phyloP scores from a whole-genome alignment of 495 filamentous ascomycete species.

The Glonium stellatum region DNA sequence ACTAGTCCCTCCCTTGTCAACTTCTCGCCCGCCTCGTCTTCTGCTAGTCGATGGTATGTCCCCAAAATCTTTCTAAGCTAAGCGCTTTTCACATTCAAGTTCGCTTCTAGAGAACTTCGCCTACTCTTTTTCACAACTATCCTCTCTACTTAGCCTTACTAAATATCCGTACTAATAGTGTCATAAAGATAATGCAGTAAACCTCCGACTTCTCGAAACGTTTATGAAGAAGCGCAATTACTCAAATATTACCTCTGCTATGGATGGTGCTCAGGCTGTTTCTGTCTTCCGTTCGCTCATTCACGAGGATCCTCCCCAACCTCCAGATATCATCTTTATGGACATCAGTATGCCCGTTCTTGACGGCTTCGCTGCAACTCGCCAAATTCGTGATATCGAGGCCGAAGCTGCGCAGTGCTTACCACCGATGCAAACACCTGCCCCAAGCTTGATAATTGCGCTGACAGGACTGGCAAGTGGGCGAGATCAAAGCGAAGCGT shows the following conservation, averaged over 20 bases:
- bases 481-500: conserved; percentile 9
- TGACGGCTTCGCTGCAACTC: conserved; percentile 13
- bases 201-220: conserved; percentile 7
- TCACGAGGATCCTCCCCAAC: conserved; percentile 4
- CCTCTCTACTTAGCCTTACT: too few relatives aligned
- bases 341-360: conserved; percentile 26
- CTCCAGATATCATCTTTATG: conserved; percentile 15
- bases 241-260: neutral
- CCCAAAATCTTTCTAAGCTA: neutral
- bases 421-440: neutral
- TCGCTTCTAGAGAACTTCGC: too few relatives aligned
- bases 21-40: conserved; percentile 3
- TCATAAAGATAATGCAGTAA: conserved; percentile 4
- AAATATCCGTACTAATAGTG: neutral
- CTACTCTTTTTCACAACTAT: too few relatives aligned
- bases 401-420: neutral
- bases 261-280: conserved; percentile 5
- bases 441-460: conserved; percentile 8
- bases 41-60: conserved; percentile 7
- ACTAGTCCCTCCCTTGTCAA: neutral
- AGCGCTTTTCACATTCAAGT: too few relatives aligned
- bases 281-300: conserved; percentile 4
- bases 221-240: conserved; percentile 12
- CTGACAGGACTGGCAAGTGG: conserved; percentile 4
- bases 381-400: conserved; percentile 10